Evolutionary conservation across 768 basidiomycete species (phyloP).

Genomic region (Cyclocybe cylindracea): DNA sequence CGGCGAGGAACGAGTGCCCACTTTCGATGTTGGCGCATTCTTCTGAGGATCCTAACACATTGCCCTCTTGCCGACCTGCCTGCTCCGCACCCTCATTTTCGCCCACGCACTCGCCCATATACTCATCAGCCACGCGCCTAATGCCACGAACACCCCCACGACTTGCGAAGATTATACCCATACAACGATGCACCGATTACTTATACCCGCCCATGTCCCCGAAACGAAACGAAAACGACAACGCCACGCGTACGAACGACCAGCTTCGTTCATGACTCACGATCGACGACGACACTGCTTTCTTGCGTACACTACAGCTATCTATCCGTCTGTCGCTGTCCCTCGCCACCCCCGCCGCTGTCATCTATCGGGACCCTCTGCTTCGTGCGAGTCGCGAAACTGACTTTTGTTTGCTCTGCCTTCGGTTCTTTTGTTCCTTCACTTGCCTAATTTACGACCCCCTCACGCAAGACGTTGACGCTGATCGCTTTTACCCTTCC

Average conservation of each 20-base stretch:
- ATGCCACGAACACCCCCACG: slow-evolving; percentile 3
- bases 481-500: too few species aligned
- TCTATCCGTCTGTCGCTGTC: background rate
- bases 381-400: background rate
- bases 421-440: background rate
- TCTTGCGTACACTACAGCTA: background rate
- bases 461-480: too few species aligned
- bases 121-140: background rate
- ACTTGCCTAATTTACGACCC: too few species aligned
- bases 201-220: background rate
- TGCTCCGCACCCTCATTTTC: background rate
- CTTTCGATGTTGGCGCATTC: slow-evolving; percentile 2
- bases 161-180: slow-evolving; percentile 11
- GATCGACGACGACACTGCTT: background rate
- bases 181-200: too few species aligned
- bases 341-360: slow-evolving; percentile 7
- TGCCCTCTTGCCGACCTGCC: background rate
- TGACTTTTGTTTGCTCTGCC: background rate
- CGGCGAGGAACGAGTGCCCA: slow-evolving; percentile 26
- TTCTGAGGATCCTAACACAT: background rate
- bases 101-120: background rate
- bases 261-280: slow-evolving; percentile 17
- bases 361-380: background rate
- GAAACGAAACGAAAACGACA: slow-evolving; percentile 3
- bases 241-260: slow-evolving; percentile 11